Percentiles rank a stretch among this genome's conserved stretches.
phyloP scores from a whole-genome alignment of 2,329 filamentous ascomycete species.

The Capronia coronata region DNA sequence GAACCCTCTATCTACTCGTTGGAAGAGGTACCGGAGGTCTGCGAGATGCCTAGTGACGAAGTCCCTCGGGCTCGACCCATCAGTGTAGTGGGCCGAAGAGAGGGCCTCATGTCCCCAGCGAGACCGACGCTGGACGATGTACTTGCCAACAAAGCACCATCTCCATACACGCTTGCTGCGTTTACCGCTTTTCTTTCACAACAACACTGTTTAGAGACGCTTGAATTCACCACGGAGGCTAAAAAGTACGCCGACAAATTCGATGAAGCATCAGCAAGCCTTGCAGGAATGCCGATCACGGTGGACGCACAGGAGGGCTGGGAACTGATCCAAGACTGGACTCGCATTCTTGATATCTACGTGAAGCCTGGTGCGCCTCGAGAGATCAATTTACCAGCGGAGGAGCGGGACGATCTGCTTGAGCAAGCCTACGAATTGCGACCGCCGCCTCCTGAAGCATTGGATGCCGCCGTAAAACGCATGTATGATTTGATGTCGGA shows the following conservation, averaged over 20 bases:
- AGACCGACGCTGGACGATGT: constrained; percentile 79
- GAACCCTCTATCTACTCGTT: constrained; percentile 38
- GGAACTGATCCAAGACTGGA: constrained; percentile 76
- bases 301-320: constrained; percentile 54
- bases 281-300: constrained; percentile 41
- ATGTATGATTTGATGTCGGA: constrained; percentile 97
- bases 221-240: constrained; percentile 94
- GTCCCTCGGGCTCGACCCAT: constrained; percentile 38
- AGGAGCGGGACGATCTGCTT: constrained; percentile 75
- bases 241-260: constrained; percentile 71
- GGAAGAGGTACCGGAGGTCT: constrained; percentile 39
- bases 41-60: constrained; percentile 37
- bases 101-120: constrained; percentile 41
- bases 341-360: constrained; percentile 81
- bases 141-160: constrained; percentile 73
- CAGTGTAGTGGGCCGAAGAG: constrained; percentile 38
- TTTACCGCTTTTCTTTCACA: constrained; percentile 97
- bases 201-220: constrained; percentile 91
- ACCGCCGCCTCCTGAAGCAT: constrained; percentile 65
- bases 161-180: constrained; percentile 82
- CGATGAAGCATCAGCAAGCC: constrained; percentile 49
- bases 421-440: constrained; percentile 51
- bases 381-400: constrained; percentile 83
- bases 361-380: constrained; percentile 76
- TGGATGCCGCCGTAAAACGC: constrained; percentile 78